Evolutionary conservation across 768 basidiomycete genomes (phyloP), one percentile per base, ranked within the genome.

Genomic region (Russula olivacea): DNA sequence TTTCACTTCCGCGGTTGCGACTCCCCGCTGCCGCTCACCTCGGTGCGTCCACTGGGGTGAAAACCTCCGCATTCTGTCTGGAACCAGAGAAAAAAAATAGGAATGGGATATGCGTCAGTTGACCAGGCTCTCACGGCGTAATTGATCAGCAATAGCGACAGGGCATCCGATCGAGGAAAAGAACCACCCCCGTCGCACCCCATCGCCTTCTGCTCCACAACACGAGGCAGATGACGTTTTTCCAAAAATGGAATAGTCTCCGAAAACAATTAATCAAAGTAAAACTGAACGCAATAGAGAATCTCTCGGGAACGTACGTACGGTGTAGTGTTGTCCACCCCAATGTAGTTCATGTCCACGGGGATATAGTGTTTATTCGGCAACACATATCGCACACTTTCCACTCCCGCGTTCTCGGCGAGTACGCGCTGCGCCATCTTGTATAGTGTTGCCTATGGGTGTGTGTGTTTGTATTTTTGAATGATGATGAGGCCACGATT

Each of bases 311-410:
- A 48, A 77, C 76, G 71, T 70, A 88, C 86, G 86, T 70, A 88
- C 86, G 86, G 85, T 2, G 83, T 83, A 43, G 81, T 66, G 70
- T 92, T 91, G 68, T 90, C 88, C 10, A 88, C 71, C 2, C 83
- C 84, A 49, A 88, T 75, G 64, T 90, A 91, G 58, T 74, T 74
- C 85, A 93, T 88, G 72, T 91, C 84, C 52, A 94, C 91, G 0
- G 91, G 89, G 68, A 97, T 83, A 73, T 96, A 98, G 71, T 97
- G 95, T 76, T 94, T 92, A 79, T 98, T 98, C 2, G 96, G 95
- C 3, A 97, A 79, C 48, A 76, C 74, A 74, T 96, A 97, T 15
- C 80, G 79, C 36, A 91, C 87, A 2, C 74, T 74, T 48, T 79
- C 71, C 14, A 97, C 78, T 2, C 76, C 76, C 2, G 73, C 72